Conservation (phyloP, 2,329 filamentous ascomycete species). For the Monosporascus ibericus region DNA sequence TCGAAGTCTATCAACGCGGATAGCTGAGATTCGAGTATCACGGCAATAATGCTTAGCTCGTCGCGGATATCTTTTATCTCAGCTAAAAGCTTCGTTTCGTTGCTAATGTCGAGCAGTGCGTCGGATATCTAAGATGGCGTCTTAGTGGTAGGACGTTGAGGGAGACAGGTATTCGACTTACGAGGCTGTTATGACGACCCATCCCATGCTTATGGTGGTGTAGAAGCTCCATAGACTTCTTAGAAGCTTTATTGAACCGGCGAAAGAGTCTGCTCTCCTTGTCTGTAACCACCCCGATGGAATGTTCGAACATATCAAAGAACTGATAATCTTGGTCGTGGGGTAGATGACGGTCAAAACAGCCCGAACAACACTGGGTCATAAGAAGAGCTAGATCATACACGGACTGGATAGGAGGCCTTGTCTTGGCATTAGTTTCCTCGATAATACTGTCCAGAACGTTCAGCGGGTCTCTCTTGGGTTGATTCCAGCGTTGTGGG, state of each 20-base stretch:
- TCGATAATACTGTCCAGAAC: constrained; percentile 58
- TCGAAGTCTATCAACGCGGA: constrained; percentile 42
- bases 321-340: constrained; percentile 58
- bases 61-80: constrained; percentile 64
- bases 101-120: constrained; percentile 51
- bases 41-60: constrained; percentile 57
- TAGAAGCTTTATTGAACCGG: constrained; percentile 53
- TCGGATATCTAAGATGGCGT: constrained; percentile 42
- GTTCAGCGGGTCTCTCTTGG: constrained; percentile 56
- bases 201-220: constrained; percentile 27
- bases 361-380: constrained; percentile 51
- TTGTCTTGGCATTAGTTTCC: constrained; percentile 58
- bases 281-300: constrained; percentile 49
- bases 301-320: constrained; percentile 61
- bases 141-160: constrained; percentile 1
- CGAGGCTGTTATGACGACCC: constrained; percentile 7
- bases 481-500: constrained; percentile 53
- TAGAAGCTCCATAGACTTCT: constrained; percentile 48
- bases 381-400: constrained; percentile 60
- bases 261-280: constrained; percentile 53
- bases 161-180: constrained; percentile 1
- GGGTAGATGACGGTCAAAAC: constrained; percentile 53
- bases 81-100: constrained; percentile 53
- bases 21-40: constrained; percentile 44
- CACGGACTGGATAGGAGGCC: constrained; percentile 52